Conservation (phyloP, 164 flowering plant species). For the Houttuynia cordata region DNA sequence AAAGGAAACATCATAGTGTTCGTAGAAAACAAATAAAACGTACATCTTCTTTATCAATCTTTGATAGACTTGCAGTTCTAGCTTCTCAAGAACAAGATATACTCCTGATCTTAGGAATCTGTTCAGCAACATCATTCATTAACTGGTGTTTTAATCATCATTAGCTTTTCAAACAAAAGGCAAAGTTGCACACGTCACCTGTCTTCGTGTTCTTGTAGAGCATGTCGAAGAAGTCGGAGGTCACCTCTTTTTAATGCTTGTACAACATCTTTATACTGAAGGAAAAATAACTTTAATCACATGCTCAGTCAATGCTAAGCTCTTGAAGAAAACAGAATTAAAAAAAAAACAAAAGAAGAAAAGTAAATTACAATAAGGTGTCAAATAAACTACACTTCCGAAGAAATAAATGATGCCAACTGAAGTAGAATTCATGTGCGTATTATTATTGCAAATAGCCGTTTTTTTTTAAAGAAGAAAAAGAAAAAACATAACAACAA, state of each 20-base stretch:
- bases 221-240: constrained; percentile 77
- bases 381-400: no score
- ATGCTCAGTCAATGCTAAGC: no score
- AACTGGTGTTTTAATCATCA: neutral
- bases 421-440: no score
- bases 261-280: constrained; percentile 60
- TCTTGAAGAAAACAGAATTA: neutral
- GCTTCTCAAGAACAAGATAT: constrained; percentile 92
- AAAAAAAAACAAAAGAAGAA: neutral
- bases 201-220: constrained; percentile 86
- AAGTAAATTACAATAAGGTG: no score
- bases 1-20: neutral
- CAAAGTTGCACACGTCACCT: constrained; percentile 23
- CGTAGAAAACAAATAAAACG: constrained; percentile 9
- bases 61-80: constrained; percentile 96
- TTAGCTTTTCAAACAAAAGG: neutral
- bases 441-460: no score
- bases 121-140: neutral
- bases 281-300: neutral
- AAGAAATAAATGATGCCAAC: no score
- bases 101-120: constrained; percentile 96
- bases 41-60: constrained; percentile 92
- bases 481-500: no score
- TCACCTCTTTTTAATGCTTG: constrained; percentile 81
- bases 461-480: no score